Conservation (phyloP, 768 basidiomycete genomes). For the Tephrocybe rancida region DNA sequence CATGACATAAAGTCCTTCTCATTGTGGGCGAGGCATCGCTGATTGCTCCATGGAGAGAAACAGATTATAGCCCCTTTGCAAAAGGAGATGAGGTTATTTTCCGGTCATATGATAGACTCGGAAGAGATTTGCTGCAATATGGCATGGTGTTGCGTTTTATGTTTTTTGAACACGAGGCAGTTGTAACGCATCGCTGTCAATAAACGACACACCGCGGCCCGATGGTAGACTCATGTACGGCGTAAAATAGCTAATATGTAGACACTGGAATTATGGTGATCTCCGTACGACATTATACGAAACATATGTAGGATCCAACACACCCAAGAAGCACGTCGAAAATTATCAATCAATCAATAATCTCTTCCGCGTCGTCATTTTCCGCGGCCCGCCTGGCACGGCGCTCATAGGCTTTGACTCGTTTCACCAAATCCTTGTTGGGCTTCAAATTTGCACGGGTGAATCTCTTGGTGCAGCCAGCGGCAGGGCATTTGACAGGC, state of each 20-base stretch:
- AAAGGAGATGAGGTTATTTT: constrained; percentile 4
- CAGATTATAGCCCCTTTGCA: not conserved
- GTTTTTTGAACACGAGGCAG: constrained; percentile 11
- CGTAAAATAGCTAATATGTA: not conserved
- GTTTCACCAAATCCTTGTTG: constrained; percentile 63
- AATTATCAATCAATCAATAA: constrained; percentile 40
- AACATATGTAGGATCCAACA: constrained; percentile 6
- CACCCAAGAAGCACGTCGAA: not conserved
- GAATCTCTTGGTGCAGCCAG: constrained; percentile 70
- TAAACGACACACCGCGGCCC: not conserved
- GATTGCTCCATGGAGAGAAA: constrained; percentile 9
- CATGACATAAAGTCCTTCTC: not conserved
- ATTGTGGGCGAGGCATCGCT: not conserved
- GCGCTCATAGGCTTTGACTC: constrained; percentile 59
- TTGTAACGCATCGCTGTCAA: not conserved
- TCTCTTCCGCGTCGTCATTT: constrained; percentile 62
- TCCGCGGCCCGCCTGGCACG: constrained; percentile 51
- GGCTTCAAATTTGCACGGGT: constrained; percentile 49
- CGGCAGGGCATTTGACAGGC: constrained; percentile 59
- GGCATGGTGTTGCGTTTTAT: no score
- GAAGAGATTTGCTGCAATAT: constrained; percentile 8
- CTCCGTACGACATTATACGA: constrained; percentile 13
- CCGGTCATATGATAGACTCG: constrained; percentile 14
- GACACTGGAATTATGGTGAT: constrained; percentile 1
- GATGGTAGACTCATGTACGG: constrained; percentile 1